phyloP scores from a whole-genome alignment of 345 rosid genomes.

The Acer negundo region DNA sequence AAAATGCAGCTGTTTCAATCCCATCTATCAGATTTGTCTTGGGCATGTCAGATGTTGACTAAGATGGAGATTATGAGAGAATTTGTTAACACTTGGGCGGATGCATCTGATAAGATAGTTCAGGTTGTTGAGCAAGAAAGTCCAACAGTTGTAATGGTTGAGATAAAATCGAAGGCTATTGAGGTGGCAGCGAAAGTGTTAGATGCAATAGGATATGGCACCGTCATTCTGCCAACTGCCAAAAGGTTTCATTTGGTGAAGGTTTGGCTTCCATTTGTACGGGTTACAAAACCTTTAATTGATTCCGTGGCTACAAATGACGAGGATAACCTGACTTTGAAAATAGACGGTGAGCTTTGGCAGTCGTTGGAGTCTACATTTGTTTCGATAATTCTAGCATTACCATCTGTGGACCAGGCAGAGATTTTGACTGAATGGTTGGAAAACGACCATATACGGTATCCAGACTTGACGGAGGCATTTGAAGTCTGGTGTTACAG shows the following conservation, averaged over 20 bases:
- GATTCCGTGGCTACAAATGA: slow-evolving; percentile 40
- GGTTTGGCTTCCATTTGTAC: slow-evolving; percentile 88
- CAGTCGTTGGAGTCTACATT: slow-evolving; percentile 76
- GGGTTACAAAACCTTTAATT: slow-evolving; percentile 58
- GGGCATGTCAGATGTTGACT: slow-evolving; percentile 73
- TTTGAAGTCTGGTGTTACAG: slow-evolving; percentile 91
- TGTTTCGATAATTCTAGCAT: slow-evolving; percentile 65
- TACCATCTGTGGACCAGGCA: slow-evolving; percentile 84
- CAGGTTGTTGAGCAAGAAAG: slow-evolving; percentile 39
- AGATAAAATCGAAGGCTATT: slow-evolving; percentile 51
- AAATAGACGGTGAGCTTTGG: slow-evolving; percentile 76
- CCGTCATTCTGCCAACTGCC: slow-evolving; percentile 62
- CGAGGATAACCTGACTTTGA: slow-evolving; percentile 38
- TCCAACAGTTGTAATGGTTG: slow-evolving; percentile 37
- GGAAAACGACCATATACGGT: slow-evolving; percentile 43
- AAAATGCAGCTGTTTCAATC: slow-evolving; percentile 39
- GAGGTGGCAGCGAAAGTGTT: slow-evolving; percentile 78
- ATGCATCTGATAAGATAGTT: slow-evolving; percentile 66
- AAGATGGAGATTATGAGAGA: slow-evolving; percentile 78
- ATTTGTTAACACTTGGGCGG: slow-evolving; percentile 72
- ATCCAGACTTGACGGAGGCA: slow-evolving; percentile 91
- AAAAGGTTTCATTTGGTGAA: slow-evolving; percentile 70
- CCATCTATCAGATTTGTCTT: slow-evolving; percentile 61
- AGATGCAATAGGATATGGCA: slow-evolving; percentile 77
- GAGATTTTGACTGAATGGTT: slow-evolving; percentile 86